Conservation (phyloP, 208 protist genomes). For the Crithidia brevicula region DNA sequence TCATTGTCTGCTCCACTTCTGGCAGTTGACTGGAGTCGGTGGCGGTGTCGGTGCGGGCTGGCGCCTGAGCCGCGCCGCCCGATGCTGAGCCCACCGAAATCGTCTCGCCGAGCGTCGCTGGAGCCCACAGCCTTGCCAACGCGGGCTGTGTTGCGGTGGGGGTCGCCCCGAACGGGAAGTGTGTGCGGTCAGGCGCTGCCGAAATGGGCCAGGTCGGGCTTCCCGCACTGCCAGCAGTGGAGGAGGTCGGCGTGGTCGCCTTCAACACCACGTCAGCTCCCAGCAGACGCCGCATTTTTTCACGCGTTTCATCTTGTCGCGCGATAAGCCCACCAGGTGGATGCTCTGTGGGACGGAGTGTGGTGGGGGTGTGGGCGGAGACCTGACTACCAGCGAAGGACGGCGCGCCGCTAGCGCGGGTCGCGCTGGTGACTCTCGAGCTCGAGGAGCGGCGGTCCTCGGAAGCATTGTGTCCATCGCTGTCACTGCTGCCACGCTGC, state of each 20-base stretch:
- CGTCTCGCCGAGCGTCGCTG: not conserved
- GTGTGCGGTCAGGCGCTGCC: conserved; percentile 18
- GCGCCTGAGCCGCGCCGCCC: not conserved
- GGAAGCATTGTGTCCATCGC: conserved; percentile 14
- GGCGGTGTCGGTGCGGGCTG: conserved; percentile 9
- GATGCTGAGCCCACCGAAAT: not conserved
- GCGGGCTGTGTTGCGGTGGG: conserved; percentile 9
- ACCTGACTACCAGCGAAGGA: conserved; percentile 19
- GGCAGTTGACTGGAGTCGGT: conserved; percentile 27
- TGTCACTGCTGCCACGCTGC: conserved; percentile 7
- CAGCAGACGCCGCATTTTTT: conserved; percentile 59
- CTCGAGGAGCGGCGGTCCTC: conserved; percentile 14
- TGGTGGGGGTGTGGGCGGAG: conserved; percentile 27
- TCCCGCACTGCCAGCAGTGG: not conserved
- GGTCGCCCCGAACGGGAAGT: conserved; percentile 29
- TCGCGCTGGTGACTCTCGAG: conserved; percentile 1
- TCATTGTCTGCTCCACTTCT: conserved; percentile 28
- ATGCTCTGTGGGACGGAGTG: conserved; percentile 20
- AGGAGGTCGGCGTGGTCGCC: conserved; percentile 20
- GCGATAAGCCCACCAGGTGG: conserved; percentile 13
- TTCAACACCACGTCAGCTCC: conserved; percentile 44
- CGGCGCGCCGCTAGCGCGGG: conserved; percentile 14
- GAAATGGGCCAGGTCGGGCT: conserved; percentile 24
- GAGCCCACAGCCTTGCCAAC: conserved; percentile 4
- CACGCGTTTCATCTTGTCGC: conserved; percentile 63